Conservation (phyloP, 371 early-diverging fungal species). For the Rhizopus microsporus region DNA sequence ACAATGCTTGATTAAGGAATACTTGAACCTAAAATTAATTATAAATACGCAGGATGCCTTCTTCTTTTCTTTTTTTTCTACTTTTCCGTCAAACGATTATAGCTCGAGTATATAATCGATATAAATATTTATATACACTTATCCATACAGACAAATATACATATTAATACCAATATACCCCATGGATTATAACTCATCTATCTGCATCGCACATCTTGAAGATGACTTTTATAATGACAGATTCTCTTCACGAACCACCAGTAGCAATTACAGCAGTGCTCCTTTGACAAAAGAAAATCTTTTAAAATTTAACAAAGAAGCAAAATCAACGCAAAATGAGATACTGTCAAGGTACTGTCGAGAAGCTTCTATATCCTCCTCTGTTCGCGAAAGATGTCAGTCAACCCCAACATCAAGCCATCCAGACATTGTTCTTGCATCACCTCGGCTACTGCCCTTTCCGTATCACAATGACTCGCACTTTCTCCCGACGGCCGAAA, state of each 20-base stretch:
- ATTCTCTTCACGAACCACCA: not conserved
- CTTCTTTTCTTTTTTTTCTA: not conserved
- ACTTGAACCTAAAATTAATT: not conserved
- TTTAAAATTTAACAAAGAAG: conserved; percentile 1
- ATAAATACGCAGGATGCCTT: not conserved
- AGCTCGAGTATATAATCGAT: not conserved
- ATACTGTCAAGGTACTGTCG: conserved; percentile 11
- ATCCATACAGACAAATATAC: not conserved
- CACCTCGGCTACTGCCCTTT: conserved; percentile 35
- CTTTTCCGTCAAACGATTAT: not conserved
- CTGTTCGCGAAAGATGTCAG: conserved; percentile 1
- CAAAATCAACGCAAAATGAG: not conserved
- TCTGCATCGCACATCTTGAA: not conserved
- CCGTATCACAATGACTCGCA: conserved; percentile 49
- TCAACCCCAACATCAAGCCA: conserved; percentile 7
- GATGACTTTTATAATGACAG: not conserved
- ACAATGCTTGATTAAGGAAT: not conserved
- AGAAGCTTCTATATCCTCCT: not conserved
- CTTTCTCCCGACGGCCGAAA: conserved; percentile 39
- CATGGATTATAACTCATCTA: not conserved
- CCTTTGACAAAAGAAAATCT: conserved; percentile 25
- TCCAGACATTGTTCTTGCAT: conserved; percentile 25
- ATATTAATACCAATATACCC: too few species aligned
- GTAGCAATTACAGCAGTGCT: not conserved
- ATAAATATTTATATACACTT: not conserved